Evolutionary conservation across 345 rosid genomes (phyloP).

Genomic region (Erucastrum elatum): DNA sequence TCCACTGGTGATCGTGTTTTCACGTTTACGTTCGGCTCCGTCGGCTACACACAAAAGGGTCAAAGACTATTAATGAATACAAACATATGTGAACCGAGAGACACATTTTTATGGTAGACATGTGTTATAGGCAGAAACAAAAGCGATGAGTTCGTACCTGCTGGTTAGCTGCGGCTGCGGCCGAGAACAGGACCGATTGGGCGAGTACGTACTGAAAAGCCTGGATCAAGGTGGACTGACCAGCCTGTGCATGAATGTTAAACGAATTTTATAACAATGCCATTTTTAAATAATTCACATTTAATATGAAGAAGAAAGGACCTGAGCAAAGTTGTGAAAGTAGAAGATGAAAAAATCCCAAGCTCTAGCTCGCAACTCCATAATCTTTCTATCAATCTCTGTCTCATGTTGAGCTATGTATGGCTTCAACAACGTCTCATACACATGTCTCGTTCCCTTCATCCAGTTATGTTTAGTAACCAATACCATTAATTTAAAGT

Average conservation of each 20-base stretch:
- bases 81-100: neutral
- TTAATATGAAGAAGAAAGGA: neutral
- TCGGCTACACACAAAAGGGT: conserved; percentile 4
- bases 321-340: conserved; percentile 55
- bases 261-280: neutral
- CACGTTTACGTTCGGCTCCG: conserved; percentile 28
- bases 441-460: conserved; percentile 73
- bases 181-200: conserved; percentile 51
- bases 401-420: conserved; percentile 59
- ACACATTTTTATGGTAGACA: neutral
- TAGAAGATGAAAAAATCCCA: conserved; percentile 71
- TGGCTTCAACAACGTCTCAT: conserved; percentile 60
- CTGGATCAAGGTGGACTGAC: conserved; percentile 58
- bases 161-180: conserved; percentile 30
- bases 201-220: conserved; percentile 52
- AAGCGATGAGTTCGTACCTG: conserved; percentile 34
- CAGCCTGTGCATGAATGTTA: conserved; percentile 37
- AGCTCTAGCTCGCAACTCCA: conserved; percentile 61
- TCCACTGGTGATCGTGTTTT: conserved; percentile 28
- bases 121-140: neutral
- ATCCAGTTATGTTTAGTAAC: neutral
- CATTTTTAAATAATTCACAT: too few species aligned
- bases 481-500: neutral
- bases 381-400: conserved; percentile 68
- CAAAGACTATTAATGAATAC: neutral